Evolutionary conservation across 345 rosid genomes (phyloP).

Genomic region (Lepidium didymum): DNA sequence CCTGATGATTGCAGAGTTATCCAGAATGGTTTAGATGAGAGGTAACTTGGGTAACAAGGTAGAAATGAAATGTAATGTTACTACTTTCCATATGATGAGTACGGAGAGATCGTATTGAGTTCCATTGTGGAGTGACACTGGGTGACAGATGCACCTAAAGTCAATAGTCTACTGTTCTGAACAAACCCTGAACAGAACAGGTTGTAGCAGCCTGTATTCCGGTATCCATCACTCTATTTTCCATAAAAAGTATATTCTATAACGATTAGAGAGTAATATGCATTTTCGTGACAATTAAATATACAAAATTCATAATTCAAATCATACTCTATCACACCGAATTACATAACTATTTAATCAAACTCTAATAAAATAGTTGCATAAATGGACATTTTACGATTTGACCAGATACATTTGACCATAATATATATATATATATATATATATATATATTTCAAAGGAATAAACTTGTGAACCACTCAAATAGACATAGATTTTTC

Average conservation of each 20-base stretch:
- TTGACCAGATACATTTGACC: no score
- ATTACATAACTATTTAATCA: no score
- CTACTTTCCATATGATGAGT: conserved; percentile 55
- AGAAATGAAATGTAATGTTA: background rate
- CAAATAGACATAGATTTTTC: no score
- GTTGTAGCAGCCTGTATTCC: conserved; percentile 64
- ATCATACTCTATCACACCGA: no score
- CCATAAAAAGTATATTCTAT: background rate
- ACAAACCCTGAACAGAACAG: conserved; percentile 60
- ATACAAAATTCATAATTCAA: no score
- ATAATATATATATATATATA: no score
- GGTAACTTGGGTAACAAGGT: background rate
- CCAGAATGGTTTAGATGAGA: background rate
- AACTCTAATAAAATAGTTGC: no score
- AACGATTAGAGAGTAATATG: background rate
- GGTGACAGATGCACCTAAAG: conserved; percentile 52
- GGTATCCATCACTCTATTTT: conserved; percentile 52
- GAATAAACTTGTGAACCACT: no score
- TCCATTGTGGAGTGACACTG: conserved; percentile 37
- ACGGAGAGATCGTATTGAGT: conserved; percentile 47
- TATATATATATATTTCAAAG: no score
- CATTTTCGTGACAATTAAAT: no score
- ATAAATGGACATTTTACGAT: no score
- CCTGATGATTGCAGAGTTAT: conserved; percentile 27
- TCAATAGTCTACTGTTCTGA: conserved; percentile 48